phyloP scores from a whole-genome alignment of 2,329 filamentous ascomycete species.

The Claviceps fusiformis region DNA sequence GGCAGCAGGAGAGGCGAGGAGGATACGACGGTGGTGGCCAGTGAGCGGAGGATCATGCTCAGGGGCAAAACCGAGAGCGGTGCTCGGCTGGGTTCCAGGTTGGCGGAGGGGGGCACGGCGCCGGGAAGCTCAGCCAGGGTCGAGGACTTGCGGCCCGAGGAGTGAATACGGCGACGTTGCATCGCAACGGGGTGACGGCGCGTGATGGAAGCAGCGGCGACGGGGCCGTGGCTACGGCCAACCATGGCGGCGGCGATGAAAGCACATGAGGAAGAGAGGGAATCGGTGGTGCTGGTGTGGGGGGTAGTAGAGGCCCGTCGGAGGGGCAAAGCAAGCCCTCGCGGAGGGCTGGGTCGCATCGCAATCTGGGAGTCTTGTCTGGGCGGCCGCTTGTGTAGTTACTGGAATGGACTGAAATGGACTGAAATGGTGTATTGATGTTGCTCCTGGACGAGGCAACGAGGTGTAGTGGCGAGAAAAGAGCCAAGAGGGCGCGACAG shows the following conservation, averaged over 20 bases:
- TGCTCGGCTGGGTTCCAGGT: conserved; percentile 16
- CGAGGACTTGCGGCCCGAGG: conserved; percentile 22
- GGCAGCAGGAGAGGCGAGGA: conserved; percentile 55
- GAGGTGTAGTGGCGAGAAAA: background rate
- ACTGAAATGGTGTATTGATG: background rate
- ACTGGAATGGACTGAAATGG: background rate
- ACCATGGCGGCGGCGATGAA: conserved; percentile 3
- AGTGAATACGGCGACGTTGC: conserved; percentile 20
- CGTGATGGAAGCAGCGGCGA: background rate
- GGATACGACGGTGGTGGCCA: conserved; percentile 55
- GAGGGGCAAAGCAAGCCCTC: conserved; percentile 10
- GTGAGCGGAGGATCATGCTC: conserved; percentile 51
- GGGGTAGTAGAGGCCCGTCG: conserved; percentile 2
- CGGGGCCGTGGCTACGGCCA: background rate
- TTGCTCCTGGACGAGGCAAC: no score
- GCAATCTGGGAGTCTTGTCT: conserved; percentile 6
- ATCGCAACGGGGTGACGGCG: background rate
- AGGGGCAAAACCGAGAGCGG: conserved; percentile 55
- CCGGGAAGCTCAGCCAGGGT: conserved; percentile 21
- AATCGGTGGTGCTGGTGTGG: background rate
- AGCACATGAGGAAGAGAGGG: background rate
- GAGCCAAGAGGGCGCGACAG: background rate
- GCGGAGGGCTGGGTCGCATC: conserved; percentile 12
- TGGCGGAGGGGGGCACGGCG: conserved; percentile 16
- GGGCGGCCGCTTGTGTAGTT: background rate